phyloP scores from a whole-genome alignment of 2,329 filamentous ascomycete species.

The Diaporthe ilicicola region DNA sequence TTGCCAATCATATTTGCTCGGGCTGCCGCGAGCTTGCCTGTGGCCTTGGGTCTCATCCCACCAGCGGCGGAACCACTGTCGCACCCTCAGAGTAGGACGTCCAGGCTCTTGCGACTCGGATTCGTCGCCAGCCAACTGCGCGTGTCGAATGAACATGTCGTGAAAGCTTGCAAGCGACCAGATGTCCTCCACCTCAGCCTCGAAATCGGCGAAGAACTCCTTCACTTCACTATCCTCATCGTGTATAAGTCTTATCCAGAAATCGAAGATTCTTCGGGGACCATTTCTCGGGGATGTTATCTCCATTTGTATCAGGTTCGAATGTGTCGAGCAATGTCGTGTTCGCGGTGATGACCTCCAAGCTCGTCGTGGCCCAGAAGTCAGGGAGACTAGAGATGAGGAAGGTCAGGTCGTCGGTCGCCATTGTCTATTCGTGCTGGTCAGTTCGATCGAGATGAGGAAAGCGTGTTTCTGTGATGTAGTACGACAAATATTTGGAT shows the following conservation, averaged over 20 bases:
- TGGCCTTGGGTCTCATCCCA: background rate
- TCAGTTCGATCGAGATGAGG: background rate
- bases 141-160: background rate
- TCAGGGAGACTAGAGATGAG: background rate
- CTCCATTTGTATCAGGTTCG: background rate
- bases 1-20: background rate
- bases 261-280: background rate
- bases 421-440: background rate
- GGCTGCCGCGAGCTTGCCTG: conserved; percentile 13
- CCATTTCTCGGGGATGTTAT: background rate
- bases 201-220: background rate
- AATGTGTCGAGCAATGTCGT: background rate
- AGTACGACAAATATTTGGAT: too few relatives aligned
- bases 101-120: background rate
- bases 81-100: background rate
- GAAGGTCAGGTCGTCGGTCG: background rate
- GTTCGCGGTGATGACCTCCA: background rate
- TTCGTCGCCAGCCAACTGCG: background rate
- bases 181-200: background rate
- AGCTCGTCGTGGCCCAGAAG: background rate
- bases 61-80: conserved; percentile 12
- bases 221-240: background rate
- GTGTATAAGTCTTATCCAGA: background rate
- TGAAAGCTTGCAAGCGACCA: conserved; percentile 14
- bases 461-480: background rate